These are phyloP conservation scores for Claviceps sp. DNA, from an alignment of 2,329 filamentous ascomycete genomes.

Conservation along the genomic window DNA sequence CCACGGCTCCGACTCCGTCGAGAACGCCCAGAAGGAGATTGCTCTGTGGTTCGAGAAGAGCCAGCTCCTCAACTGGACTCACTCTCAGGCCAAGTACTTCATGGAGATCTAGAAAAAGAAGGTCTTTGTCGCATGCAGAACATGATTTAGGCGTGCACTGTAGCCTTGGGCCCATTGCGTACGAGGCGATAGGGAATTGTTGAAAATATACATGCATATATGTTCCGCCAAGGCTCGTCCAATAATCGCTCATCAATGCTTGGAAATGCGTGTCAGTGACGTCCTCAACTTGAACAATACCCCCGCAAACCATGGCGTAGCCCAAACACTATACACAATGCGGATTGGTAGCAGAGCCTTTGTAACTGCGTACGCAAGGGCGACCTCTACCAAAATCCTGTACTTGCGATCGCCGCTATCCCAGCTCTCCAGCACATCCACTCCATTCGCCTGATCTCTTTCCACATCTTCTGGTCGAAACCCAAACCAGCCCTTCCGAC, in stretches of 20 bases:
- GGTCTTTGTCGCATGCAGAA: not conserved
- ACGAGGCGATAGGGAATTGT: not conserved
- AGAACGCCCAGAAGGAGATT: slow-evolving; percentile 99
- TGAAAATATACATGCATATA: not conserved
- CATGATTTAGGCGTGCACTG: not conserved
- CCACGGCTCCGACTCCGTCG: slow-evolving; percentile 97
- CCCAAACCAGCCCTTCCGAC: slow-evolving; percentile 69
- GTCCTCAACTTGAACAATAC: slow-evolving; percentile 34
- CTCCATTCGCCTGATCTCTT: slow-evolving; percentile 8
- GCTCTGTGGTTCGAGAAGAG: slow-evolving; percentile 91
- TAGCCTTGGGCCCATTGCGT: not conserved
- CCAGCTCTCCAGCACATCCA: slow-evolving; percentile 22
- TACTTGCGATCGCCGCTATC: slow-evolving; percentile 31
- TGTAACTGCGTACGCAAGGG: slow-evolving; percentile 79
- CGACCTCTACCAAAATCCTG: slow-evolving; percentile 54
- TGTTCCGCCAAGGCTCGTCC: not conserved
- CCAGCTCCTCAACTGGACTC: slow-evolving; percentile 78
- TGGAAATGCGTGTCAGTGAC: slow-evolving; percentile 17
- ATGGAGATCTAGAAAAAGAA: slow-evolving; percentile 50
- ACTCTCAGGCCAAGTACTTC: slow-evolving; percentile 79
- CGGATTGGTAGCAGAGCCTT: slow-evolving; percentile 72
- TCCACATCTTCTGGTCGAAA: slow-evolving; percentile 27
- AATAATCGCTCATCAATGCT: not conserved
- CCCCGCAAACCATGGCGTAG: slow-evolving; percentile 82
- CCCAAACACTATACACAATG: slow-evolving; percentile 69